Base-by-base conservation (phyloP, 371 early-diverging fungal species). In the Apophysomyces trapeziformis region DNA sequence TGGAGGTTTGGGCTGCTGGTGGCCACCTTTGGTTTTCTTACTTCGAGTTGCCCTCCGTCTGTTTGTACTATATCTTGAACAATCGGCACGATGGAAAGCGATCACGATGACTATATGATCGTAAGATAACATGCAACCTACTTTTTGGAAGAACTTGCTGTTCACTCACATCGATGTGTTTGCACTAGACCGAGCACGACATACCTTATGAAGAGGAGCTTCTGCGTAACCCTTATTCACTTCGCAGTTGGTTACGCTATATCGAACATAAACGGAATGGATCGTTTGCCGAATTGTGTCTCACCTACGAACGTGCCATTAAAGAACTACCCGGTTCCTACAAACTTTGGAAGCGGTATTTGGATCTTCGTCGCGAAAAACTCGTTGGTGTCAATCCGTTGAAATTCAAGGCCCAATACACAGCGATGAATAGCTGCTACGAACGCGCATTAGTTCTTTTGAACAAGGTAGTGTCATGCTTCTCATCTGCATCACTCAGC, bases 271-370 rank as follows among this genome's bases (percentile, higher is more conserved):
- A 96, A 73, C 78, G 79, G 0, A 76, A 68, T 18, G 78, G 80
- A 26, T 61, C 81, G 7, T 70, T 77, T 45, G 74, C 62, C 2
- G 66, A 87, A 59, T 78, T 81, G 36, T 85, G 87, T 54, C 80
- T 90, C 41, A 72, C 97, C 1, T 96, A 88, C 72, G 97, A 97
- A 73, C 90, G 99, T 9, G 96, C 98, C 0, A 73, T 97, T 36
- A 83, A 87, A 61, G 87, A 89, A 57, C 78, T 98, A 1, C 99
- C 99, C 1, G 94, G 96, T 2, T 93, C 94, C 7, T 98, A 96
- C 81, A 97, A 96, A 75, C 83, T 99, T 13, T 99, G 98, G 98
- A 95, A 93, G 71, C 73, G 77, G 39, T 96, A 97, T 69, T 75
- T 97, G n/a, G 92, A 92, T 70, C 73, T 89, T 46, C 88, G 95